A percentile compares a stretch with the other conserved stretches of the same genome.
These are phyloP conservation scores for Knoxia roxburghii DNA, from an alignment of 257 asterid species.

Conservation along the genomic window DNA sequence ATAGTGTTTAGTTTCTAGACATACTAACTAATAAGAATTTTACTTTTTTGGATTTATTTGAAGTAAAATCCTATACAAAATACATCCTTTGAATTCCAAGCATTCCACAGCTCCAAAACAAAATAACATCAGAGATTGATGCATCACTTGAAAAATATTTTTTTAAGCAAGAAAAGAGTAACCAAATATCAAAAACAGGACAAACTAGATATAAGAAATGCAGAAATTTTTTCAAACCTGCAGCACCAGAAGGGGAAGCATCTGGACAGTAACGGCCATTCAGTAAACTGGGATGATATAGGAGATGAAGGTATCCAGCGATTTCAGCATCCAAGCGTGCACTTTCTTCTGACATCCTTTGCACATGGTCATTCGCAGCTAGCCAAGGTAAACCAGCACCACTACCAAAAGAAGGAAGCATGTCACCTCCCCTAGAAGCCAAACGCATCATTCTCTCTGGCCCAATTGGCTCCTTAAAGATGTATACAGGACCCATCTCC, in stretches of 20 bases:
- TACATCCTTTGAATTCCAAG: slow-evolving; percentile 5
- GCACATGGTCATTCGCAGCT: slow-evolving; percentile 63
- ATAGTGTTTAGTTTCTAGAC: not conserved
- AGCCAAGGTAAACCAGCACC: slow-evolving; percentile 90
- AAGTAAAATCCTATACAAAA: not conserved
- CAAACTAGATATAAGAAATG: not conserved
- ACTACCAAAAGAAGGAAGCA: slow-evolving; percentile 86
- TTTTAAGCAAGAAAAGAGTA: not conserved
- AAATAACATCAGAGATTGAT: not conserved
- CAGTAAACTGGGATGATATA: slow-evolving; percentile 87
- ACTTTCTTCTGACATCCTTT: slow-evolving; percentile 60
- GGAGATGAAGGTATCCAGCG: slow-evolving; percentile 82
- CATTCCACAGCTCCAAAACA: not conserved
- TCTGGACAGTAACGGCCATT: slow-evolving; percentile 94
- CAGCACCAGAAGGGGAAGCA: slow-evolving; percentile 92
- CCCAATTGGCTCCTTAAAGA: slow-evolving; percentile 87
- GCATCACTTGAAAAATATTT: no score
- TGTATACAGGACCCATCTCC: slow-evolving; percentile 95
- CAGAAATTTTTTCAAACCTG: slow-evolving; percentile 50
- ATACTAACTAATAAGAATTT: not conserved
- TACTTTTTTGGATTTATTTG: no score
- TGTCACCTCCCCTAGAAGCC: slow-evolving; percentile 91
- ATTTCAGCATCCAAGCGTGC: slow-evolving; percentile 74
- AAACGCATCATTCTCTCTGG: slow-evolving; percentile 80
- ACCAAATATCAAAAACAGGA: slow-evolving; percentile 2